phyloP scores from a whole-genome alignment of 768 basidiomycete species.

The Pholiota molesta region DNA sequence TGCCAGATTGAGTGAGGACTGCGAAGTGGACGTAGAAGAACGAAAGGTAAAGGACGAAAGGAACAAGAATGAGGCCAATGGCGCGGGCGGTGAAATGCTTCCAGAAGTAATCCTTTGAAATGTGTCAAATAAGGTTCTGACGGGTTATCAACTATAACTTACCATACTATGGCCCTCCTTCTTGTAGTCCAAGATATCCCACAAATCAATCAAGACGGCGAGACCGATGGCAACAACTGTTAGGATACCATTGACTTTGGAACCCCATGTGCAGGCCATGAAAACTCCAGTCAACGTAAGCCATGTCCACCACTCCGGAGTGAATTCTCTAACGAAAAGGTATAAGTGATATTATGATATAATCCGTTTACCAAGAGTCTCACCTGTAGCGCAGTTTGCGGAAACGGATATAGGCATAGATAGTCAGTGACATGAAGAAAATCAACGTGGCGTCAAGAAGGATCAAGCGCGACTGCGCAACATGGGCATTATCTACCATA shows the following conservation, averaged over 20 bases:
- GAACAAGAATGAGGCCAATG: conserved; percentile 84
- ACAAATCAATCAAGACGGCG: conserved; percentile 91
- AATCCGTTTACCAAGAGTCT: conserved; percentile 19
- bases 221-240: conserved; percentile 88
- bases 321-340: conserved; percentile 67
- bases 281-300: conserved; percentile 85
- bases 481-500: conserved; percentile 88
- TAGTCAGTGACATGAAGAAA: conserved; percentile 93
- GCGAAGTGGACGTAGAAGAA: conserved; percentile 97
- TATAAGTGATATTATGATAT: conserved; percentile 12
- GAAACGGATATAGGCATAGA: conserved; percentile 93
- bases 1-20: conserved; percentile 84
- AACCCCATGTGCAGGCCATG: conserved; percentile 96
- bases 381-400: conserved; percentile 90
- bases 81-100: conserved; percentile 88
- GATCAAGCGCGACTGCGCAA: conserved; percentile 95
- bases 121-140: neutral
- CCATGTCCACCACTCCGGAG: conserved; percentile 95
- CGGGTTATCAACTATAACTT: conserved; percentile 13
- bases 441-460: conserved; percentile 92
- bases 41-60: conserved; percentile 86
- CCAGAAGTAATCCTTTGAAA: conserved; percentile 78
- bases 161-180: conserved; percentile 80
- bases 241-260: conserved; percentile 96
- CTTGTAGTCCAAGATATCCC: conserved; percentile 88